Evolutionary conservation across 2,329 filamentous ascomycete species (phyloP).

Genomic region (Fusarium chaquense): DNA sequence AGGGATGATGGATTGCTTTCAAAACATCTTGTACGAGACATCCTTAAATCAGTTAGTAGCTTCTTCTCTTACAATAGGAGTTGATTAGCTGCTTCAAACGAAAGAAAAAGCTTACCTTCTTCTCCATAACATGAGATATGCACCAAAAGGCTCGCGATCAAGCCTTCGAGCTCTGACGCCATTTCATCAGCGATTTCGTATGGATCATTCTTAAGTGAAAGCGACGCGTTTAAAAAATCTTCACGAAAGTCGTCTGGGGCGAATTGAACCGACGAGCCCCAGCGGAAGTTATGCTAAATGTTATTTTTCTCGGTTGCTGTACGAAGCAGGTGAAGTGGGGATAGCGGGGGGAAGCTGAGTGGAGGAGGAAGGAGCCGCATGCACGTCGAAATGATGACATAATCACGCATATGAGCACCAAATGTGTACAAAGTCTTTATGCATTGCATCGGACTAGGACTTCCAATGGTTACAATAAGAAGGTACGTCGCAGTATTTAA

Average conservation of each 20-base stretch:
- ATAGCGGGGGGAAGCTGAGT: constrained; percentile 31
- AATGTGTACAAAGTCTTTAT: background rate
- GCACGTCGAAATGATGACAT: constrained; percentile 35
- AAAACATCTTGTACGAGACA: constrained; percentile 51
- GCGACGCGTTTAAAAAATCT: constrained; percentile 34
- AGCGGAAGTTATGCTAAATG: constrained; percentile 24
- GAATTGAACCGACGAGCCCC: constrained; percentile 49
- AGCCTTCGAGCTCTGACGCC: constrained; percentile 55
- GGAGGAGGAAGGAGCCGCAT: constrained; percentile 18
- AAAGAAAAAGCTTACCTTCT: constrained; percentile 50
- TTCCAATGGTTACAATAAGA: background rate
- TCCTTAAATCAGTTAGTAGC: constrained; percentile 44
- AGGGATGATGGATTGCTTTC: constrained; percentile 49
- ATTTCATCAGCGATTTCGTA: constrained; percentile 42
- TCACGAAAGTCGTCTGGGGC: constrained; percentile 40
- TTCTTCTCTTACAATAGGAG: constrained; percentile 4
- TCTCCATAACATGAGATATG: constrained; percentile 55
- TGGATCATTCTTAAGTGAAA: constrained; percentile 47
- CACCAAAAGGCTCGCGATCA: constrained; percentile 54
- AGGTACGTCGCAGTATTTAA: background rate
- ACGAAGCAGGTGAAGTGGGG: constrained; percentile 40
- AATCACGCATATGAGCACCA: constrained; percentile 18
- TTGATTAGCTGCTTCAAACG: background rate
- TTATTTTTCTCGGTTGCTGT: constrained; percentile 40
- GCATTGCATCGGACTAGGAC: too few species aligned